Percentiles rank a stretch among this genome's conserved stretches.
These are phyloP conservation scores for Pseudohyphozyma bogoriensis DNA, from an alignment of 768 basidiomycete genomes.

Conservation along the genomic window DNA sequence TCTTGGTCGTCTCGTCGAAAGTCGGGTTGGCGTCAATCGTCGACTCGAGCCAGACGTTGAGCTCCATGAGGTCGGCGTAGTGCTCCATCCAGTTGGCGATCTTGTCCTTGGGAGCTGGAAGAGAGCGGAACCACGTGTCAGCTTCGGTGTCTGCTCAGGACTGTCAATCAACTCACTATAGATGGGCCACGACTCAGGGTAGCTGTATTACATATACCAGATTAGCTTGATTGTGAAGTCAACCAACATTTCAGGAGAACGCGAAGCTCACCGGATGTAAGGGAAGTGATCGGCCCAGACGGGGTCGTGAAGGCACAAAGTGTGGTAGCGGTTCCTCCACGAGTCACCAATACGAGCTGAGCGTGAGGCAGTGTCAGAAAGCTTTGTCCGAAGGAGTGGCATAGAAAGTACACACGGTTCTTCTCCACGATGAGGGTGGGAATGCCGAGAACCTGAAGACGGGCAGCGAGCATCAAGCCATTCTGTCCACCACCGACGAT, in stretches of 20 bases:
- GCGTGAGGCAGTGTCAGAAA: neutral
- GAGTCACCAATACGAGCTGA: constrained; percentile 35
- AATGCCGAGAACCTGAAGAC: constrained; percentile 54
- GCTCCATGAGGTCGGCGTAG: constrained; percentile 31
- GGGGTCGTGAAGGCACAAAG: constrained; percentile 51
- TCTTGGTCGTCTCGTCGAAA: constrained; percentile 26
- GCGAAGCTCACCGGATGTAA: constrained; percentile 45
- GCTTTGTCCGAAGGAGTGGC: neutral
- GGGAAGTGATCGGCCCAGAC: constrained; percentile 46
- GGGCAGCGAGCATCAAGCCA: constrained; percentile 54
- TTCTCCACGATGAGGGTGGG: constrained; percentile 55
- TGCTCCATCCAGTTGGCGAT: constrained; percentile 36
- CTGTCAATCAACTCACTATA: too few relatives aligned
- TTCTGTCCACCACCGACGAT: constrained; percentile 45
- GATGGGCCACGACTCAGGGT: constrained; percentile 36
- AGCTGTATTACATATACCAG: too few relatives aligned
- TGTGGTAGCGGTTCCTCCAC: constrained; percentile 39
- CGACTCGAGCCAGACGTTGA: constrained; percentile 29
- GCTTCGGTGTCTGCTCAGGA: constrained; percentile 29
- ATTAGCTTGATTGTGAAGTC: too few relatives aligned
- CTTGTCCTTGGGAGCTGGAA: constrained; percentile 34
- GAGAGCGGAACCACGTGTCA: neutral
- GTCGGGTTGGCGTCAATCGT: constrained; percentile 25
- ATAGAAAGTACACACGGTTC: constrained; percentile 43
- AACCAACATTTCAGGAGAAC: constrained; percentile 40